Evolutionary conservation across 371 early-diverging fungal species (phyloP).

Genomic region (Mucor piriformis): DNA sequence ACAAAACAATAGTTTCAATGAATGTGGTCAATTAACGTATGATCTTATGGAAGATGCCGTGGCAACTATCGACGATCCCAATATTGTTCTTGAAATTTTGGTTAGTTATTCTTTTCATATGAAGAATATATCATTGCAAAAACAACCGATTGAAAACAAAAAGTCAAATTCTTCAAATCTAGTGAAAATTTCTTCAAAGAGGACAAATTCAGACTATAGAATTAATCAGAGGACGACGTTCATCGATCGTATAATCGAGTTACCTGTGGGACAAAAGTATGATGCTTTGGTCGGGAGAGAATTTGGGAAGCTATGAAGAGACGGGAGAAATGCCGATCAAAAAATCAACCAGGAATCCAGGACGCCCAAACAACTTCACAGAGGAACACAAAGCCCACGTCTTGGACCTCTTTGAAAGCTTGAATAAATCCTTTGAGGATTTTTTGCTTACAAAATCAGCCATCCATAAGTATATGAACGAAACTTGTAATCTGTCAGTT

Average conservation of each 20-base stretch:
- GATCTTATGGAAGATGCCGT: slow-evolving; percentile 18
- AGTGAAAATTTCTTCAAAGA: slow-evolving; percentile 3
- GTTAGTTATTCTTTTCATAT: slow-evolving; percentile 25
- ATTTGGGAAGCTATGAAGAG: slow-evolving; percentile 21
- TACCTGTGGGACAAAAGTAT: slow-evolving; percentile 15
- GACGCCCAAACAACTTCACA: slow-evolving; percentile 24
- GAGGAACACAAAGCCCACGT: slow-evolving; percentile 17
- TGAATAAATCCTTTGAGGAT: slow-evolving; percentile 20
- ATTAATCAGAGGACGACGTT: slow-evolving; percentile 15
- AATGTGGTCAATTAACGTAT: slow-evolving; percentile 19
- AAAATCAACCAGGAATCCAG: slow-evolving; percentile 23
- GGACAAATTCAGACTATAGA: slow-evolving; percentile 1
- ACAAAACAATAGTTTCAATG: slow-evolving; percentile 15
- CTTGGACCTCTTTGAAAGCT: slow-evolving; percentile 19
- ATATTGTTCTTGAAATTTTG: slow-evolving; percentile 30
- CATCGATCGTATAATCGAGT: slow-evolving; percentile 19
- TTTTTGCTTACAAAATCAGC: slow-evolving; percentile 16
- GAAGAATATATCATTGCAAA: slow-evolving; percentile 20
- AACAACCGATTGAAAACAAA: slow-evolving; percentile 13
- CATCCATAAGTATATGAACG: slow-evolving; percentile 18
- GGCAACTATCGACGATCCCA: slow-evolving; percentile 23
- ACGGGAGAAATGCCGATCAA: slow-evolving; percentile 17
- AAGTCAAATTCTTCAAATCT: slow-evolving; percentile 9
- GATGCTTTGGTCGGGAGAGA: slow-evolving; percentile 16
- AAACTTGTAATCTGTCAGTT: slow-evolving; percentile 15